Conservation (phyloP, 2,329 filamentous ascomycete species). For the Penicillium sp. region DNA sequence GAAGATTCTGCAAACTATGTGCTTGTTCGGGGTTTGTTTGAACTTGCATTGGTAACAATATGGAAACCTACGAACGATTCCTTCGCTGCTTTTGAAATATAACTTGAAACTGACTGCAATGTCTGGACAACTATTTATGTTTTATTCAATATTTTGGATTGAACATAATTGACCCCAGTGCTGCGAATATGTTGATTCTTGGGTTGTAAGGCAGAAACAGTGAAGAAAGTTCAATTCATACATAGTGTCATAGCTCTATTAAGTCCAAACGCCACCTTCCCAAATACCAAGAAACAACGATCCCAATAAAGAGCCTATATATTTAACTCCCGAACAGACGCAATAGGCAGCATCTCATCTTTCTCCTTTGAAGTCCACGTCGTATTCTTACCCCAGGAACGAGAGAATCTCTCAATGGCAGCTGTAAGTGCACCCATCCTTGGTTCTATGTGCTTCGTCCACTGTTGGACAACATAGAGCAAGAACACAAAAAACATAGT, state of each 20-base stretch:
- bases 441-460: constrained; percentile 56
- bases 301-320: neutral
- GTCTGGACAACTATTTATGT: neutral
- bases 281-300: neutral
- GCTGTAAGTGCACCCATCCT: constrained; percentile 40
- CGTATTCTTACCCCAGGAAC: constrained; percentile 15
- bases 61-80: neutral
- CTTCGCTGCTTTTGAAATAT: neutral
- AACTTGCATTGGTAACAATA: neutral
- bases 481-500: constrained; percentile 50
- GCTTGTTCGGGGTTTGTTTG: neutral
- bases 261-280: neutral
- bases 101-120: neutral
- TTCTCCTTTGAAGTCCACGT: neutral
- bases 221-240: neutral
- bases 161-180: neutral
- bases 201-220: constrained; percentile 46
- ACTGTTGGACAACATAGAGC: constrained; percentile 49
- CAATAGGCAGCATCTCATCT: neutral
- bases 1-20: neutral
- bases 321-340: neutral
- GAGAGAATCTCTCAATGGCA: constrained; percentile 25
- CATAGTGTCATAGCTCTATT: neutral
- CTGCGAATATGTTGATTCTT: neutral
- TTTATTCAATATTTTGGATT: neutral